Percentiles rank a stretch among this genome's conserved stretches.
Conservation (phyloP, 257 asterid genomes). For the Coffea canephora region DNA sequence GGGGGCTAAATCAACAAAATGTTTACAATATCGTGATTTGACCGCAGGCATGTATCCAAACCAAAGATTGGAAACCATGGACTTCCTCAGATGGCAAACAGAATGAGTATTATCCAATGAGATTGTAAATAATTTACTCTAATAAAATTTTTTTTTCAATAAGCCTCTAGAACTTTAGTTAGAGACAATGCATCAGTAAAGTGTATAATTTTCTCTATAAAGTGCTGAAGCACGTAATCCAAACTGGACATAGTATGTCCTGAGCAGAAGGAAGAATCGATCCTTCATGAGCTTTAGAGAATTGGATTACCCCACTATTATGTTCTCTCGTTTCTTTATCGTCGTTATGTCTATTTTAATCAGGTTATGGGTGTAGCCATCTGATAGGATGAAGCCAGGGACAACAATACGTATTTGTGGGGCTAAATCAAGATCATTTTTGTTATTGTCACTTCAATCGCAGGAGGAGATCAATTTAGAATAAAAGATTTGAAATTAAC, state of each 20-base stretch:
- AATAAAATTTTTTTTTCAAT: neutral
- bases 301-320: neutral
- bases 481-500: neutral
- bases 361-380: neutral
- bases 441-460: neutral
- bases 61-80: neutral
- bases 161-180: too few relatives aligned
- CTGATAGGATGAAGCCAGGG: too few relatives aligned
- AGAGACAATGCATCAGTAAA: neutral
- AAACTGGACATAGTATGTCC: too few relatives aligned
- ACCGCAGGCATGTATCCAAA: neutral
- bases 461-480: too few relatives aligned
- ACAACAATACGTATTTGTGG: neutral
- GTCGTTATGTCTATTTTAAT: neutral
- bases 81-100: neutral
- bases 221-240: neutral
- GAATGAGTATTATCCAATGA: neutral
- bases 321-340: too few relatives aligned
- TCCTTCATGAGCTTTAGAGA: too few relatives aligned
- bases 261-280: too few relatives aligned
- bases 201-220: neutral
- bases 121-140: neutral
- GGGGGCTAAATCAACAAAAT: slow-evolving; percentile 20
- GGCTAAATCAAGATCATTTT: neutral
- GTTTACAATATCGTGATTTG: neutral